Percentiles rank a stretch among this genome's conserved stretches.
These are phyloP conservation scores for Fragaria iinumae DNA, from an alignment of 306 rosid species.

Conservation along the genomic window DNA sequence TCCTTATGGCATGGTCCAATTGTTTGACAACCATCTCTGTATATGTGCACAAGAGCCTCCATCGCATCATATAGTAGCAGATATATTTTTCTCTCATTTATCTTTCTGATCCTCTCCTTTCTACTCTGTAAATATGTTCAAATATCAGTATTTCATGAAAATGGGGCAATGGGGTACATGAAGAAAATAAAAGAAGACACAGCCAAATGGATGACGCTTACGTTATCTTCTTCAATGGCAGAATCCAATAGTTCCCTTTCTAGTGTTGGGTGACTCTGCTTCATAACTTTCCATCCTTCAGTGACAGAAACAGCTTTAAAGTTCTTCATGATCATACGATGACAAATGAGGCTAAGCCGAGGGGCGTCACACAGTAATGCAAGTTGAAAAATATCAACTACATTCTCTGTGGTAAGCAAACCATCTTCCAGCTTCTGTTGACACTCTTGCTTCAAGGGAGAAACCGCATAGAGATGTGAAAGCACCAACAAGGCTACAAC, in stretches of 20 bases:
- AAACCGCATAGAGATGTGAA: constrained; percentile 70
- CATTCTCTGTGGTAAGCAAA: constrained; percentile 53
- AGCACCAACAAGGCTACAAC: constrained; percentile 61
- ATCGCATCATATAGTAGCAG: constrained; percentile 77
- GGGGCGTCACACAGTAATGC: constrained; percentile 83
- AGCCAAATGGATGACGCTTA: constrained; percentile 28
- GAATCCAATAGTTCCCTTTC: constrained; percentile 59
- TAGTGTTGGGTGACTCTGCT: constrained; percentile 65
- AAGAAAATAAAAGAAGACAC: neutral
- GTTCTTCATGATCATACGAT: constrained; percentile 55
- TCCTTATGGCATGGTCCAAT: constrained; percentile 86
- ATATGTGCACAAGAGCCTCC: constrained; percentile 98
- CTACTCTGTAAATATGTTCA: constrained; percentile 45
- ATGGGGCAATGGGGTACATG: neutral
- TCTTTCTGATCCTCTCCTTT: constrained; percentile 53
- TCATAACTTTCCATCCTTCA: constrained; percentile 78
- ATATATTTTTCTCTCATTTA: constrained; percentile 61
- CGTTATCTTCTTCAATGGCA: constrained; percentile 55
- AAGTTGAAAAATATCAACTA: constrained; percentile 74
- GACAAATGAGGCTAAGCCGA: constrained; percentile 71
- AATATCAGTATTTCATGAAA: constrained; percentile 4
- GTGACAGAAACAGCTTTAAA: constrained; percentile 59
- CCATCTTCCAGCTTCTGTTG: constrained; percentile 49
- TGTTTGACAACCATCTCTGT: constrained; percentile 86
- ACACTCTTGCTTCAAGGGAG: constrained; percentile 77